phyloP scores from a whole-genome alignment of 1,284 basidiomycete genomes.

The Boletus sp. region DNA sequence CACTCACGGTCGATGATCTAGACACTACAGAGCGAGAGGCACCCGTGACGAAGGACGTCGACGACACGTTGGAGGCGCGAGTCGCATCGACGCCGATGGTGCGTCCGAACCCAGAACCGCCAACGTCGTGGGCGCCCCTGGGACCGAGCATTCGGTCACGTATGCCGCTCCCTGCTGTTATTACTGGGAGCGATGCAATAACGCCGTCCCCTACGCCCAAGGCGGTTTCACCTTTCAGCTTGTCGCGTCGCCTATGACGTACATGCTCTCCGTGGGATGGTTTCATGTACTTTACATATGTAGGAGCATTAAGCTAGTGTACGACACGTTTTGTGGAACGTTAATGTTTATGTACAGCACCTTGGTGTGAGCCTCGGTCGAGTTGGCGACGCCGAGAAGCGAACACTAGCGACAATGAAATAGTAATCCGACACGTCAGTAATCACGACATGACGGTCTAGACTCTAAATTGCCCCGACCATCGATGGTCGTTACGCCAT shows the following conservation, averaged over 20 bases:
- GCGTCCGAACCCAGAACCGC: slow-evolving; percentile 46
- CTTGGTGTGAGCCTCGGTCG: too few species aligned
- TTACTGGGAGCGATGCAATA: slow-evolving; percentile 46
- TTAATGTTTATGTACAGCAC: too few species aligned
- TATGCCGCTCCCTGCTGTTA: slow-evolving; percentile 44
- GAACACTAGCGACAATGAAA: too few species aligned
- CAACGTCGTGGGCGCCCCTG: slow-evolving; percentile 42
- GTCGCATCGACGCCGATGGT: slow-evolving; percentile 41
- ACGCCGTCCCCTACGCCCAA: slow-evolving; percentile 50
- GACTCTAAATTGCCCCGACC: too few species aligned
- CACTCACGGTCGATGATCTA: slow-evolving; percentile 18
- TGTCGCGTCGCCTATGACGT: slow-evolving; percentile 17
- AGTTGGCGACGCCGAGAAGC: too few species aligned
- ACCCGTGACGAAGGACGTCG: too few species aligned
- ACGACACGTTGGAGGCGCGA: not conserved
- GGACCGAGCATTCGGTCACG: slow-evolving; percentile 41
- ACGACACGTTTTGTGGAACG: too few species aligned
- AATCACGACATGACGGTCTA: too few species aligned
- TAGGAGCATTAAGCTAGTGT: not conserved
- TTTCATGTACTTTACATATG: not conserved
- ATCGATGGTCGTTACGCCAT: slow-evolving; percentile 11
- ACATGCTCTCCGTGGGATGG: not conserved
- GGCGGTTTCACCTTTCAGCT: slow-evolving; percentile 19
- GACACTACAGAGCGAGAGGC: not conserved
- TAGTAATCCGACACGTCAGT: too few species aligned